Percentiles rank a stretch among this genome's conserved stretches.
These are phyloP conservation scores for Artemisia annua DNA, from an alignment of 129 eudicot species.

Conservation along the genomic window DNA sequence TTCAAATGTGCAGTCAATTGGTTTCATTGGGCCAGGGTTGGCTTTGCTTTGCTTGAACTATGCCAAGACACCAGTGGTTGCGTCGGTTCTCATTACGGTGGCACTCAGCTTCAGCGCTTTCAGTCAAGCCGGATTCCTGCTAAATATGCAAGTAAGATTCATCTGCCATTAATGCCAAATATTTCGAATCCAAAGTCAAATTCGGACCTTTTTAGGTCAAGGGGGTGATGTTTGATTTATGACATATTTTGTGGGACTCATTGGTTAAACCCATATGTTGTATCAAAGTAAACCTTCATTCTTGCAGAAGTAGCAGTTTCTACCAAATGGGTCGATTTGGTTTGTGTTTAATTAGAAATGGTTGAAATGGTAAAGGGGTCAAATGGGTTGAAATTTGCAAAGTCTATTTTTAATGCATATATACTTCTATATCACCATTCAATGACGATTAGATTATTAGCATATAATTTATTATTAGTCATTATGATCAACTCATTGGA, in stretches of 20 bases:
- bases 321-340: too few relatives aligned
- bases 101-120: slow-evolving; percentile 94
- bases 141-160: slow-evolving; percentile 84
- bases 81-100: slow-evolving; percentile 62
- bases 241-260: neutral
- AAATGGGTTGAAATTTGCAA: too few relatives aligned
- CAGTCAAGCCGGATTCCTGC: slow-evolving; percentile 98
- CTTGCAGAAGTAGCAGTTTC: neutral
- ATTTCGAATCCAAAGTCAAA: neutral
- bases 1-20: slow-evolving; percentile 80
- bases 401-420: too few relatives aligned
- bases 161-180: neutral
- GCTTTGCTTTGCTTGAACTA: slow-evolving; percentile 82
- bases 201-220: neutral
- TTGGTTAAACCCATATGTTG: neutral
- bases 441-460: too few relatives aligned
- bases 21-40: slow-evolving; percentile 94
- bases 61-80: slow-evolving; percentile 76
- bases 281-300: neutral
- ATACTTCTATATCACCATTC: too few relatives aligned
- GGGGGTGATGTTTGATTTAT: neutral
- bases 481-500: too few relatives aligned
- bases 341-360: too few relatives aligned
- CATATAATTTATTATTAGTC: too few relatives aligned
- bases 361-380: too few relatives aligned